Percentiles rank a stretch among this genome's conserved stretches.
phyloP scores from a whole-genome alignment of 306 rosid genomes.

The Herpetospermum pedunculosum region DNA sequence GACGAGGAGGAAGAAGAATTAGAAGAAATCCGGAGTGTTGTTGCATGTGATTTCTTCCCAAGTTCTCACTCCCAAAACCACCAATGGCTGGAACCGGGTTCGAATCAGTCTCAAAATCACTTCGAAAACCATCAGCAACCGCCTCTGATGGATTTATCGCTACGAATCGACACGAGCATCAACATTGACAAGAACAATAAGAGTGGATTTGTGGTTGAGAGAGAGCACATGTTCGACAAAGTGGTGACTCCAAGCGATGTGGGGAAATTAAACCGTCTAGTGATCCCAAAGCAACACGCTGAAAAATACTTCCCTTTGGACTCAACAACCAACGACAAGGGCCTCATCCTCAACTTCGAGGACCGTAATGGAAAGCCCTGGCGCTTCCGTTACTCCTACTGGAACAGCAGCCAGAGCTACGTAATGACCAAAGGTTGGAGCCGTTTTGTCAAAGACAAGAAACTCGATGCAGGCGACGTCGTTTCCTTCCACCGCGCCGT shows the following conservation, averaged over 20 bases:
- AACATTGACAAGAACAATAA: neutral
- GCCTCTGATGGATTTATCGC: neutral
- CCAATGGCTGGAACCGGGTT: neutral
- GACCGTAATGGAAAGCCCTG: conserved; percentile 13
- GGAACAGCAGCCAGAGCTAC: conserved; percentile 21
- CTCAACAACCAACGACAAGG: conserved; percentile 7
- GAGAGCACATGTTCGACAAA: conserved; percentile 18
- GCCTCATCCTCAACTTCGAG: conserved; percentile 14
- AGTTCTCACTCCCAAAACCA: neutral
- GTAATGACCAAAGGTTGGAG: conserved; percentile 19
- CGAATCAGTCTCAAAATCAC: neutral
- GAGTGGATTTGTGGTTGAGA: neutral
- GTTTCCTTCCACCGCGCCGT: conserved; percentile 11
- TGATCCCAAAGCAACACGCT: conserved; percentile 15
- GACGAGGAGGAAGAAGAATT: neutral
- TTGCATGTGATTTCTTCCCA: conserved; percentile 6
- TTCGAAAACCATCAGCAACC: neutral
- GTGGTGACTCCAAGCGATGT: conserved; percentile 18
- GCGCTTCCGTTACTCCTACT: conserved; percentile 21
- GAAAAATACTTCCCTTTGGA: conserved; percentile 16
- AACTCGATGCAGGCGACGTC: conserved; percentile 13
- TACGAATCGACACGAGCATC: conserved; percentile 4
- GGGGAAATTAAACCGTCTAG: conserved; percentile 11
- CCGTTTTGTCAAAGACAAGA: conserved; percentile 15
- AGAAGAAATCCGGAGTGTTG: neutral